Evolutionary conservation across 441 rosid species (phyloP).

Genomic region (Raphanus hybrid): DNA sequence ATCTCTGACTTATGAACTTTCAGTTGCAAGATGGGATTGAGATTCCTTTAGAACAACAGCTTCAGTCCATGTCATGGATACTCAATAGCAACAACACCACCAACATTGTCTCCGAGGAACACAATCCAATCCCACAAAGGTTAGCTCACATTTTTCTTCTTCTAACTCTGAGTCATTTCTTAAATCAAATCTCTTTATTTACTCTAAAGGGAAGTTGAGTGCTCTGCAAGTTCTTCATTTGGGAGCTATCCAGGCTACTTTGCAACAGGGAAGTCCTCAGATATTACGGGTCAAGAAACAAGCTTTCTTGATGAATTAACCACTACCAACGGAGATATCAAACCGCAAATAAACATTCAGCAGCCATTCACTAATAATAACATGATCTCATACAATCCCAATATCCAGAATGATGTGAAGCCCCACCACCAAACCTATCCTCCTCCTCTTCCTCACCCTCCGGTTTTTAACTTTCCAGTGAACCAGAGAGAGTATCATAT

Average conservation of each 20-base stretch:
- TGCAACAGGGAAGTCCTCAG: too few species aligned
- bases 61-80: slow-evolving; percentile 69
- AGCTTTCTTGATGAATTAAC: slow-evolving; percentile 57
- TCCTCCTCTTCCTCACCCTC: slow-evolving; percentile 23
- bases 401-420: slow-evolving; percentile 52
- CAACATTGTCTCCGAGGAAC: slow-evolving; percentile 61
- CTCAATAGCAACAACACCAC: slow-evolving; percentile 54
- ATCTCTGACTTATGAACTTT: slow-evolving; percentile 4
- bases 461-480: slow-evolving; percentile 56
- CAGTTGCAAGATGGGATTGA: slow-evolving; percentile 75
- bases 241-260: slow-evolving; percentile 82
- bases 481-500: slow-evolving; percentile 59
- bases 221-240: slow-evolving; percentile 79
- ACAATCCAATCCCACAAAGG: slow-evolving; percentile 63
- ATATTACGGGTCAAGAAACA: too few species aligned
- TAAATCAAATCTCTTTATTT: too few species aligned
- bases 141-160: slow-evolving; percentile 26
- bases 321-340: slow-evolving; percentile 51
- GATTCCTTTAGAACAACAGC: slow-evolving; percentile 75
- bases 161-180: too few species aligned
- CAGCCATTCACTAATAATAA: slow-evolving; percentile 40
- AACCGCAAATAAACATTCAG: slow-evolving; percentile 57
- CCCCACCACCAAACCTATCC: slow-evolving; percentile 53
- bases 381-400: slow-evolving; percentile 51
- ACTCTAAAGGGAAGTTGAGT: slow-evolving; percentile 69